Conservation (phyloP, 169 alveolate genomes). For the Plasmodium reichenowi region DNA sequence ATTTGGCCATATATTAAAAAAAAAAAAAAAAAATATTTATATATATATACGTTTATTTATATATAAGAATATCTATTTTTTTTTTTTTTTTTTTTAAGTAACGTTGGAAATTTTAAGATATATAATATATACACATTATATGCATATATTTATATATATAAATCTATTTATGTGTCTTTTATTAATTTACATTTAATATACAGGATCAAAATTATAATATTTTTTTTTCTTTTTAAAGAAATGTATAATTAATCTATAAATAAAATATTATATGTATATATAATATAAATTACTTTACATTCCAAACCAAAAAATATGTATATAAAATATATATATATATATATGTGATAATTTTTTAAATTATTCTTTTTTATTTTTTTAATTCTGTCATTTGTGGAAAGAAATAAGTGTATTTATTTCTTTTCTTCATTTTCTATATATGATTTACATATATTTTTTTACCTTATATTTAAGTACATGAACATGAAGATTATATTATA, state of each 20-base stretch:
- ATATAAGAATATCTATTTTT: conserved; percentile 8
- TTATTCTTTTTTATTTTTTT: conserved; percentile 11
- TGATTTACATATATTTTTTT: conserved; percentile 10
- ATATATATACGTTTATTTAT: conserved; percentile 19
- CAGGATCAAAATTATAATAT: not conserved
- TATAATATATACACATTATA: not conserved
- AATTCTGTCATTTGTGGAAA: conserved; percentile 60
- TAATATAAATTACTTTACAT: not conserved
- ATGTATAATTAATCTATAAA: conserved; percentile 10
- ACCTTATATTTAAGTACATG: not conserved
- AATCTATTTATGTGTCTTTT: conserved; percentile 23
- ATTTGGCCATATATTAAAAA: conserved; percentile 1
- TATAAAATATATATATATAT: conserved; percentile 6
- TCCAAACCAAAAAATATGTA: not conserved
- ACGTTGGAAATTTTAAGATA: conserved; percentile 21
- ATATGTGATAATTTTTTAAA: conserved; percentile 9
- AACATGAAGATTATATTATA: not conserved
- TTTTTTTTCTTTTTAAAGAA: conserved; percentile 30
- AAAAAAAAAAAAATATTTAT: not conserved
- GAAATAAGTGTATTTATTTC: conserved; percentile 45
- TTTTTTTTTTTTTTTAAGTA: conserved; percentile 28
- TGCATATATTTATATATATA: too few relatives aligned
- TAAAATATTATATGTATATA: conserved; percentile 11
- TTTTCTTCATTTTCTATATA: not conserved
- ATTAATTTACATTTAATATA: conserved; percentile 17